Conservation (phyloP, 1,284 basidiomycete species). For the Taiwanofungus camphoratus region DNA sequence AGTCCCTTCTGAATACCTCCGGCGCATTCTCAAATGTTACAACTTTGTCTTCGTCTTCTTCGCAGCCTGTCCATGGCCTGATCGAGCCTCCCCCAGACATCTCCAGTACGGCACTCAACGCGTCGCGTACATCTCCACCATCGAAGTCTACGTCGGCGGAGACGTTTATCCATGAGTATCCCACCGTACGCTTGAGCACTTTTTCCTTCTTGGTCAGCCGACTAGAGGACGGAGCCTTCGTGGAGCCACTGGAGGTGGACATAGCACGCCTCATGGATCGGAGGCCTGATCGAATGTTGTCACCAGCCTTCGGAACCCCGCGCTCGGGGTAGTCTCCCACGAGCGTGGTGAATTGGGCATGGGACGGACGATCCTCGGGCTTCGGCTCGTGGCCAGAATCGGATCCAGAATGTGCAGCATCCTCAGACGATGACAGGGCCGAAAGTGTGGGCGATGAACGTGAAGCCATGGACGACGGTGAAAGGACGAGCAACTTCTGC, state of each 20-base stretch:
- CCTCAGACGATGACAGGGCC: slow-evolving; percentile 12
- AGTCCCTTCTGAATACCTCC: slow-evolving; percentile 36
- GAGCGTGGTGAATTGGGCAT: slow-evolving; percentile 66
- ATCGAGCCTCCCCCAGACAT: slow-evolving; percentile 34
- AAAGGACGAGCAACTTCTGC: slow-evolving; percentile 45
- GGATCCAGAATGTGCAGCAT: no score
- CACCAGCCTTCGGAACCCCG: slow-evolving; percentile 60
- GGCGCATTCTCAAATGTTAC: slow-evolving; percentile 58
- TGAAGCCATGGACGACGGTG: slow-evolving; percentile 15
- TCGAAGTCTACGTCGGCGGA: slow-evolving; percentile 75
- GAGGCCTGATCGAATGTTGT: slow-evolving; percentile 66
- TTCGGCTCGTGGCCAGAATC: slow-evolving; percentile 9
- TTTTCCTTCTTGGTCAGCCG: slow-evolving; percentile 9
- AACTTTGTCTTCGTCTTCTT: slow-evolving; percentile 33
- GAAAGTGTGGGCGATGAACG: slow-evolving; percentile 12
- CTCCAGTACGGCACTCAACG: slow-evolving; percentile 50
- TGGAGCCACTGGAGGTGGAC: slow-evolving; percentile 16
- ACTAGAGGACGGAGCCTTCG: slow-evolving; percentile 7
- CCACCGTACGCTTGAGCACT: slow-evolving; percentile 35
- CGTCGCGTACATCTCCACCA: slow-evolving; percentile 66
- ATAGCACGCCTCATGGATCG: slow-evolving; percentile 48
- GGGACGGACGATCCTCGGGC: slow-evolving; percentile 16
- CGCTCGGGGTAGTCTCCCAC: slow-evolving; percentile 62
- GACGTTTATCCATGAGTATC: slow-evolving; percentile 70
- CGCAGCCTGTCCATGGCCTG: slow-evolving; percentile 26